Conservation (phyloP, 2,329 filamentous ascomycete species). For the Exophiala alcalophila region DNA sequence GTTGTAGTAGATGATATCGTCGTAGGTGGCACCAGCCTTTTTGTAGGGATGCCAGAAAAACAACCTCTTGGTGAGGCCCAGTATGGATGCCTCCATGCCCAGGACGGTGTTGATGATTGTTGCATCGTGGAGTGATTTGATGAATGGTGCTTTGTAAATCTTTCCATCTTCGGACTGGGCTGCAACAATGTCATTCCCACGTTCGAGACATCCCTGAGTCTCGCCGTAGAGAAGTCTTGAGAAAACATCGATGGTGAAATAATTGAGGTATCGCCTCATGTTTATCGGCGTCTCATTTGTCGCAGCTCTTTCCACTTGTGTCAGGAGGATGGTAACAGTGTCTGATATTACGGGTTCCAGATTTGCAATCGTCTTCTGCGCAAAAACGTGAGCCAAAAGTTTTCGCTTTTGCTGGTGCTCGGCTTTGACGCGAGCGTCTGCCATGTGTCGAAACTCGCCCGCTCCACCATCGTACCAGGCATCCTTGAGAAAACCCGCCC, state of each 20-base stretch:
- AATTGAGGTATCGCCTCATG: slow-evolving; percentile 24
- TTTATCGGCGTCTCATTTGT: slow-evolving; percentile 7
- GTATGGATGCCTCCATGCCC: slow-evolving; percentile 24
- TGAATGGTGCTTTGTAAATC: slow-evolving; percentile 23
- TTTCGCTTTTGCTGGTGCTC: slow-evolving; percentile 30
- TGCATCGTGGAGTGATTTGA: slow-evolving; percentile 25
- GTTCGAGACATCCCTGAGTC: slow-evolving; percentile 11
- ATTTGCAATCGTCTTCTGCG: slow-evolving; percentile 24
- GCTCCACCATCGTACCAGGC: slow-evolving; percentile 35
- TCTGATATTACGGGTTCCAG: slow-evolving; percentile 23
- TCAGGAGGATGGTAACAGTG: slow-evolving; percentile 9
- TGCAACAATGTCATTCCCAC: slow-evolving; percentile 20
- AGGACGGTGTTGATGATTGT: slow-evolving; percentile 27
- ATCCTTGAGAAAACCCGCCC: slow-evolving; percentile 41
- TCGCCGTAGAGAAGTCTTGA: slow-evolving; percentile 15
- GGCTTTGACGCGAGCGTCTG: slow-evolving; percentile 24
- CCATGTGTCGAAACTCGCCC: slow-evolving; percentile 18
- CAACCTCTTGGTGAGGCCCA: slow-evolving; percentile 20
- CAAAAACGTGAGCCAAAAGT: slow-evolving; percentile 24
- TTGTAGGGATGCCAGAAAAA: slow-evolving; percentile 25
- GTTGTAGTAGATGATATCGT: slow-evolving; percentile 30
- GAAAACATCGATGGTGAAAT: slow-evolving; percentile 26
- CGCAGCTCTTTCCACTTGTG: slow-evolving; percentile 9
- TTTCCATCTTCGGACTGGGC: slow-evolving; percentile 20
- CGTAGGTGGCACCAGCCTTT: slow-evolving; percentile 22